Base-by-base conservation (phyloP, 768 basidiomycete species). In the Kwoniella shandongensis region DNA sequence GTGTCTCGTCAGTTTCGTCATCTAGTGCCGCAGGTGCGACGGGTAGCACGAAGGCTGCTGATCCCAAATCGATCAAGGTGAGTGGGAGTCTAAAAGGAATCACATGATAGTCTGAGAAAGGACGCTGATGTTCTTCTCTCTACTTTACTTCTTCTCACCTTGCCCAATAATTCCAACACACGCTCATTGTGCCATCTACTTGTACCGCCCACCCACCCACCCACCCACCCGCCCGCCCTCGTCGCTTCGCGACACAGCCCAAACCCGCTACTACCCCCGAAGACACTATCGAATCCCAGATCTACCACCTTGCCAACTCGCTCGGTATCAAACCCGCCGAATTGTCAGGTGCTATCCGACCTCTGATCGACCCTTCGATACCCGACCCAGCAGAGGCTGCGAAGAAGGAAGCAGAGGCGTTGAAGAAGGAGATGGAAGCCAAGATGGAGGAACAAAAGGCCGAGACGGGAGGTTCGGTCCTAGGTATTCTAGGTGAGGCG, bases 401-500 rank as follows among this genome's bases (percentile, higher is more conserved):
- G 17, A 60, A 67, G 49, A 57, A 63, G 35, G 71, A 73, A 32
- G 57, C 59, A 26, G 65, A 73, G 35, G 51, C 73, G 29, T 58
- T 74, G 38, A 62, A 59, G 48, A 55, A 53, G 40, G 55, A 70
- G 51, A 26, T 64, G 13, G 62, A 63, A 51, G 61, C 80, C 87
- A 52, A 92, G 87, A 73, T 83, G 84, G 81, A 90, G 87, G 68
- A 89, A 87, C 1, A 85, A 86, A 8, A 89, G 89, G 72, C 85
- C 83, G 2, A 82, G 89, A 49, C 58, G 62, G 68, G 63, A 39
- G 67, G 61, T 5, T 51, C 69, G 15, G 40, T 76, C 1, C 51
- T 76, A 30, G 66, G 59, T 36, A 50, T 71, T n/a, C 42, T 76
- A 29, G 70, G 70, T 35, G 75, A 76, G 54, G 72, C 67, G 7